Evolutionary conservation across 345 rosid species (phyloP), one percentile per base, ranked within the genome.

Genomic region (Corymbia maculata): DNA sequence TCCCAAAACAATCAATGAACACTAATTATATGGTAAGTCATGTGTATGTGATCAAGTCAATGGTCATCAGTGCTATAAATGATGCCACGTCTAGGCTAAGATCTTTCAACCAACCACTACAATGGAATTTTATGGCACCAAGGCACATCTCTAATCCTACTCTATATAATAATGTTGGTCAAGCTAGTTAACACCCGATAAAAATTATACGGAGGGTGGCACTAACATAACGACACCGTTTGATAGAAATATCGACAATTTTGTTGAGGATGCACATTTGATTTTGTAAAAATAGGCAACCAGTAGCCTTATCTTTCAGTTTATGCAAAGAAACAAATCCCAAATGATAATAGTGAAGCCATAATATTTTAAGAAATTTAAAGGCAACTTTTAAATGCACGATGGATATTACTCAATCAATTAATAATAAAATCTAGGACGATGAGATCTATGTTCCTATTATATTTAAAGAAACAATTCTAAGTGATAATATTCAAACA

Each of bases 391-490:
- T 61, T 26, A 61, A 61, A 61, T 61, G 68, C 30, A 61, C 0
- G 32, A 26, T 61, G 30, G 68, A 61, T 61, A 61, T 61, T 61
- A 14, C 30, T 61, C 68, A 61, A 26, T 61, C 68, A 28, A 61
- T 26, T 55, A 0, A 61, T 61, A 13, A 61, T 61, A 13, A 26
- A 11, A 61, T 61, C 30, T 61, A 61, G 68, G 0, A 28, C 6
- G 68, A 61, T 11, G 32, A 61, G 68, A 61, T 61, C 68, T 61
- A 61, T 26, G 68, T 12, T 61, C 32, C 68, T 61, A 61, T 28
- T 61, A 28, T 11, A 61, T 26, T 12, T 61, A 61, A 28, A 61
- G 32, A 61, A 61, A 61, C 32, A 5, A 26, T 26, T 61, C 32
- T 61, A 61, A 61, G 68, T 61, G 68, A 0, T 61, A 28, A 12